Conservation (phyloP, 768 basidiomycete species). For the Hemileccinum rubropunctum region DNA sequence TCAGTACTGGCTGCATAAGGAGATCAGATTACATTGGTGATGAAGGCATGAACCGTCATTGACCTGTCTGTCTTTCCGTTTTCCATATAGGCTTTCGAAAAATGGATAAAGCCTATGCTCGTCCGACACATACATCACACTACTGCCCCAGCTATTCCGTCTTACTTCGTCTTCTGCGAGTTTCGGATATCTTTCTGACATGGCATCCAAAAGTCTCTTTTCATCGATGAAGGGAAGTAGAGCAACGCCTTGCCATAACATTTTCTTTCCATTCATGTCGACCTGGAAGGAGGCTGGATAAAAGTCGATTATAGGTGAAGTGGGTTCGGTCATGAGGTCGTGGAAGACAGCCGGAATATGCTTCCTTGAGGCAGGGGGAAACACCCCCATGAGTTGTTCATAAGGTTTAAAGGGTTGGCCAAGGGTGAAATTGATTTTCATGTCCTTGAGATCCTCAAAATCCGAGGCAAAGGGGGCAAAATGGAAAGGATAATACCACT, state of each 20-base stretch:
- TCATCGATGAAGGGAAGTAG: conserved; percentile 94
- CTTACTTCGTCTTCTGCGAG: conserved; percentile 79
- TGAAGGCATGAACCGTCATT: conserved; percentile 23
- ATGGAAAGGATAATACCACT: conserved; percentile 99
- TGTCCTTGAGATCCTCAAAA: conserved; percentile 73
- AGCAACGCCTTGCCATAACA: conserved; percentile 99
- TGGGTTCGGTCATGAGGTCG: conserved; percentile 76
- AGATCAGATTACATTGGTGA: conserved; percentile 12
- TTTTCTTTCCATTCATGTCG: conserved; percentile 99
- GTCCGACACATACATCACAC: conserved; percentile 79
- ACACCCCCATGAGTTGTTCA: conserved; percentile 97
- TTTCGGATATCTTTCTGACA: conserved; percentile 61
- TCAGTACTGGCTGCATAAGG: conserved; percentile 58
- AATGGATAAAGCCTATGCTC: conserved; percentile 85
- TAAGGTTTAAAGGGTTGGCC: conserved; percentile 95
- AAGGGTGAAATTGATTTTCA: conserved; percentile 75
- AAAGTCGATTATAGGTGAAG: conserved; percentile 94
- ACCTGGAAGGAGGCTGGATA: conserved; percentile 91
- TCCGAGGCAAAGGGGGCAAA: conserved; percentile 98
- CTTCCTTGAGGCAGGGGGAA: conserved; percentile 82
- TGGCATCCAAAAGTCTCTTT: conserved; percentile 77
- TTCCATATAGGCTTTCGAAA: conserved; percentile 87
- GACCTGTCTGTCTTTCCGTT: conserved; percentile 77
- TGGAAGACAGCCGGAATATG: conserved; percentile 91
- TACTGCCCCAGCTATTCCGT: conserved; percentile 83